Evolutionary conservation across 805 yeast species (phyloP), one percentile per base, ranked within the genome.

Genomic region (Ogataea minuta): DNA sequence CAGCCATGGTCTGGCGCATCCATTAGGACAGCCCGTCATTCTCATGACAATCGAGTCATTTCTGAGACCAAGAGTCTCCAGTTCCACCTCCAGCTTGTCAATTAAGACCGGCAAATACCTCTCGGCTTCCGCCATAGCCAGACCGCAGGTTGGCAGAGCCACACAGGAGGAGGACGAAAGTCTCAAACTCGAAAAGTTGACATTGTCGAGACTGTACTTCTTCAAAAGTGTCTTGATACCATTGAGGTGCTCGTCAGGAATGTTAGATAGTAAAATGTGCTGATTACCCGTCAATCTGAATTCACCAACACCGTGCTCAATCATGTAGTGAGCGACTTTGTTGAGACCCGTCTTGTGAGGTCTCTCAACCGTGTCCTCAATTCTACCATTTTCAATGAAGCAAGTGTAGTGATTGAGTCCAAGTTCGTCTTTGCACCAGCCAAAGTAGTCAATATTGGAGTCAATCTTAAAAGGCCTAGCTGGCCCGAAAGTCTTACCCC

Each of bases 21-120:
- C 98, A 63, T 91, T 91, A 39, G 97, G 97, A 74, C 98, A 91
- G 41, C 98, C 98, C 21, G 97, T 91, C 97, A 91, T 90, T 71
- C 98, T 80, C 95, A 91, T 84, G 16, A 89, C 95, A 50, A 91
- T 76, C 6, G 95, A 81, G 65, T 91, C 98, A 56, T 89, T 96
- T 59, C 95, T 84, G 54, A 91, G 75, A 7, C 98, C 98, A 50
- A 81, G 79, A 57, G 89, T 95, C 66, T 91, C 97, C 43, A 91
- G 71, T 14, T 88, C 79, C n/a, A 70, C 76, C 64, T 91, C 98
- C 44, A 91, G 68, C 66, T 89, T 87, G 47, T 82, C 64, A 51
- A 91, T 77, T 54, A 91, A 73, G 34, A 73, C 81, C 7, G 98
- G 98, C 55, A 91, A 72, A 61, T 81, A 83, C 60, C 98, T 81